phyloP scores from a whole-genome alignment of 176 grass and related monocot genomes.

The Sorghum bicolor region Sorghum_bicolor_NCBIv3 NC_012874.2:9431501-9432000 shows the following conservation, averaged over 20 bases:
- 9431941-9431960: no score
- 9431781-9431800: slow-evolving; percentile 58
- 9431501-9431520: slow-evolving; percentile 32
- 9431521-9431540: neutral
- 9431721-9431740: slow-evolving; percentile 9
- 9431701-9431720: slow-evolving; percentile 1
- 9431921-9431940: neutral
- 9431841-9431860: slow-evolving; percentile 40
- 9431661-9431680: no score
- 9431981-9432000: no score
- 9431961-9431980: no score
- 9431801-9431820: slow-evolving; percentile 67
- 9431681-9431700: neutral
- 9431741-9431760: slow-evolving; percentile 43
- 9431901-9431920: neutral
- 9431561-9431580: slow-evolving; percentile 23
- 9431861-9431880: slow-evolving; percentile 26
- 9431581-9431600: slow-evolving; percentile 46
- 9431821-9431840: slow-evolving; percentile 59
- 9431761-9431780: slow-evolving; percentile 61
- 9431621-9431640: slow-evolving; percentile 59
- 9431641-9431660: slow-evolving; percentile 60
- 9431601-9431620: slow-evolving; percentile 52
- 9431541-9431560: slow-evolving; percentile 30
- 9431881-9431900: slow-evolving; percentile 24